Evolutionary conservation across 2,329 filamentous ascomycete species (phyloP), one percentile per base, ranked within the genome.

Genomic region (Chalara sp.): DNA sequence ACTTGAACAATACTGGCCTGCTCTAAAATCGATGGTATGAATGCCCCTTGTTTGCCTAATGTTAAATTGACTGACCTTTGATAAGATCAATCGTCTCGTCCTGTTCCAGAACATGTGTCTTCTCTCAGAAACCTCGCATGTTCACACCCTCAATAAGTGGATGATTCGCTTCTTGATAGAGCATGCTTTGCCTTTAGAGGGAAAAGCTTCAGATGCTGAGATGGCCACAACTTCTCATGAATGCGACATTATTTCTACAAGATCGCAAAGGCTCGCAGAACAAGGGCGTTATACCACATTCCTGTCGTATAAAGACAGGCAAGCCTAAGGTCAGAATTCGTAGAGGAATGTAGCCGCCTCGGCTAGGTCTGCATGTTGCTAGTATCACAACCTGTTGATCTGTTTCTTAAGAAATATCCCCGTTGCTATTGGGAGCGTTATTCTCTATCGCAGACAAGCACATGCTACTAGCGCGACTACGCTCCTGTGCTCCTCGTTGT

Each of bases 161-260:
- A 56, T 56, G 54, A 41, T 52, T 12, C 42, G 46, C n/a, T 56
- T 56, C 45, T 46, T 56, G 40, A 31, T 56, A 11, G 46, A 56
- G 40, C 53, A 56, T 35, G 53, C 54, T 10, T 47, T 55, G 7
- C 46, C 54, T 6, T 12, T 56, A 4, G 47, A 54, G 6, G 50
- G 51, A 11, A 53, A 57, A 41, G 32, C 11, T 6, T 35, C 45
- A 29, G 32, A 35, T 46, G 21, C 21, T 21, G 21, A 21, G 21
- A 21, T 21, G 21, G 11, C 41, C 29, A 29, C 21, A n/a, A 43
- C 41, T 21, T 8, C 12, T 2, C 3, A n/a, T 43, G 41, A 43
- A 43, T 21, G 12, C 11, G 11, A 43, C 8, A 29, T 43, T 21
- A 29, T 43, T n/a, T 21, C 8, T 43, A 21, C 29, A 8, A 21